Conservation (phyloP, 169 alveolate species). For the Plasmodium vivax region DNA sequence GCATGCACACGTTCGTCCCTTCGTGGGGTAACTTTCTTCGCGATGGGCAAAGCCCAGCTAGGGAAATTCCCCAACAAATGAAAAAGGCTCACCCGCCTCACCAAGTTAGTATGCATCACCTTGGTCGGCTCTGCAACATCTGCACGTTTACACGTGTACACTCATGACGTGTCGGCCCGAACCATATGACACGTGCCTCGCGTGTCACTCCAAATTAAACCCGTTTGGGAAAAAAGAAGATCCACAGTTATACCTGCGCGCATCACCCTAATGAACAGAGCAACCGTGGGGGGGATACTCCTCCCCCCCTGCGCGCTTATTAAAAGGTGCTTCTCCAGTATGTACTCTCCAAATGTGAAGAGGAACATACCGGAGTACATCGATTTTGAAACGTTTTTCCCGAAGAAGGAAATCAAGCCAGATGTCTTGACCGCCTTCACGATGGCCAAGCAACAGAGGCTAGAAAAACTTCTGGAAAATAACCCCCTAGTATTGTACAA, state of each 20-base stretch:
- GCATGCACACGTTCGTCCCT: background rate
- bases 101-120: background rate
- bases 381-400: constrained; percentile 86
- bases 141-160: background rate
- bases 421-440: constrained; percentile 77
- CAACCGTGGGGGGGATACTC: background rate
- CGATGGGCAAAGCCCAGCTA: background rate
- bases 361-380: constrained; percentile 83
- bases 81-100: background rate
- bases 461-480: constrained; percentile 45
- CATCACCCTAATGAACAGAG: constrained; percentile 3
- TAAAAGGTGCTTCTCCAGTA: constrained; percentile 38
- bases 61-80: background rate
- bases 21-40: background rate
- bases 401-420: constrained; percentile 75
- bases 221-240: background rate
- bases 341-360: constrained; percentile 79
- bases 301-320: background rate
- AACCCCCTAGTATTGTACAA: constrained; percentile 33
- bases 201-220: background rate
- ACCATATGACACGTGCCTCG: background rate
- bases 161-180: background rate
- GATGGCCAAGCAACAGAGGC: constrained; percentile 76
- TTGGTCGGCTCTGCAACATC: background rate
- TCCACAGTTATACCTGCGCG: background rate